These are phyloP conservation scores for Colletotrichum gloeosporioides DNA, from an alignment of 2,329 filamentous ascomycete genomes.

Conservation along the genomic window DNA sequence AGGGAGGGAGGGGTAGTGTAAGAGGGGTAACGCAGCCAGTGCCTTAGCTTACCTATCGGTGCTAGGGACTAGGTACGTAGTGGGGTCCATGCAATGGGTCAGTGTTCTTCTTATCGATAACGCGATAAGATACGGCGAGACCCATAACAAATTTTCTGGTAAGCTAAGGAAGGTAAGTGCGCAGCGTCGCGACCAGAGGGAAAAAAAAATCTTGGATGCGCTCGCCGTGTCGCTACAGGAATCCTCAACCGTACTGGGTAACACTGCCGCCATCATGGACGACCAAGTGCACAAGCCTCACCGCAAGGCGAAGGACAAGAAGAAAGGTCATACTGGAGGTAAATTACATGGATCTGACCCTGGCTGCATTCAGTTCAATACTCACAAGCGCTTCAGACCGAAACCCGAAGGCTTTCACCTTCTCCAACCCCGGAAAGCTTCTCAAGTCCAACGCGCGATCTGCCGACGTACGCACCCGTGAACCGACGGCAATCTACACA, in stretches of 20 bases:
- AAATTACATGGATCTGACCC: conserved; percentile 23
- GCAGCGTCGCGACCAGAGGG: conserved; percentile 6
- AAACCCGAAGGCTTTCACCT: conserved; percentile 92
- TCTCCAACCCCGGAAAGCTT: conserved; percentile 80
- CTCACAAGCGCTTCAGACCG: conserved; percentile 53
- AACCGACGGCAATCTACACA: background rate
- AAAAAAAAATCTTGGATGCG: background rate
- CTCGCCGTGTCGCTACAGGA: background rate
- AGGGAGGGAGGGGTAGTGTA: background rate
- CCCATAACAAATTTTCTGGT: conserved; percentile 19
- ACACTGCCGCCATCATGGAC: conserved; percentile 64
- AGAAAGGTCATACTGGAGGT: conserved; percentile 73
- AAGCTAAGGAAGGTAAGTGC: background rate
- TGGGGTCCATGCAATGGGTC: background rate
- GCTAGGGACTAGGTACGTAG: background rate
- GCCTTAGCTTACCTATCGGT: background rate
- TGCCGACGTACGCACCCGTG: conserved; percentile 61
- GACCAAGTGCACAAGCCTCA: conserved; percentile 86
- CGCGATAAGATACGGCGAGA: conserved; percentile 10
- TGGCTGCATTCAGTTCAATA: background rate
- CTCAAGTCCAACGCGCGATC: conserved; percentile 76
- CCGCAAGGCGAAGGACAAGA: conserved; percentile 80
- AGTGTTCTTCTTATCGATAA: background rate
- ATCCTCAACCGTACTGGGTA: background rate
- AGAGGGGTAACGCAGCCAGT: background rate